Evolutionary conservation across 2,329 filamentous ascomycete genomes (phyloP).

Genomic region (Metarhizium brunneum): DNA sequence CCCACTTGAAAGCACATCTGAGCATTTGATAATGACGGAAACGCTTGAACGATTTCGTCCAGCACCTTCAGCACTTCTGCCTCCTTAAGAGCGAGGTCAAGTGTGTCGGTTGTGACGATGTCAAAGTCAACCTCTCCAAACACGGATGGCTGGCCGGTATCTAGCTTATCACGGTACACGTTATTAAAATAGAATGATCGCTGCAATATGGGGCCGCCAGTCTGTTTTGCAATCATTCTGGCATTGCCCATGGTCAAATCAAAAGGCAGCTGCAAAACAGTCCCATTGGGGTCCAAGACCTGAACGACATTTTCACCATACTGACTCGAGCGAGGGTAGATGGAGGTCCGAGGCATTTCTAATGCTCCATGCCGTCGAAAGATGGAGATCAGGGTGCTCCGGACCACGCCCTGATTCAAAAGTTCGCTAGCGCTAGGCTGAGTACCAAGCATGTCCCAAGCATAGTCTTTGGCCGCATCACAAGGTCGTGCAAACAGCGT

Average conservation of each 20-base stretch:
- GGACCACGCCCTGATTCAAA: slow-evolving; percentile 63
- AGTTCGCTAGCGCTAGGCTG: slow-evolving; percentile 49
- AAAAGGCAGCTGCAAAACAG: slow-evolving; percentile 87
- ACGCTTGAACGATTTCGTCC: slow-evolving; percentile 77
- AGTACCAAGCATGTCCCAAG: slow-evolving; percentile 62
- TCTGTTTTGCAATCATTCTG: slow-evolving; percentile 66
- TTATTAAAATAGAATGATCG: slow-evolving; percentile 81
- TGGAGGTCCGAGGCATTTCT: slow-evolving; percentile 61
- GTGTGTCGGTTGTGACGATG: slow-evolving; percentile 73
- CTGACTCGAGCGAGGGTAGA: slow-evolving; percentile 76
- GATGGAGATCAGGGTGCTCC: slow-evolving; percentile 63
- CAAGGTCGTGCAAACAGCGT: slow-evolving; percentile 70
- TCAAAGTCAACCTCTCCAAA: slow-evolving; percentile 94
- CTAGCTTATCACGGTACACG: slow-evolving; percentile 72
- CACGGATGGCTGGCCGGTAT: slow-evolving; percentile 71
- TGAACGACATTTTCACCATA: slow-evolving; percentile 68
- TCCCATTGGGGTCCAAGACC: slow-evolving; percentile 73
- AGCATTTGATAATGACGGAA: slow-evolving; percentile 62
- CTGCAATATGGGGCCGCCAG: slow-evolving; percentile 50
- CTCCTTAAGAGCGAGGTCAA: slow-evolving; percentile 82
- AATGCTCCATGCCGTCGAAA: slow-evolving; percentile 87
- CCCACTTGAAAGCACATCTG: slow-evolving; percentile 86
- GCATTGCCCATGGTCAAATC: slow-evolving; percentile 88
- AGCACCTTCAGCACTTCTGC: slow-evolving; percentile 90
- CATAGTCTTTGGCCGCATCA: slow-evolving; percentile 71